A percentile compares a stretch with the other conserved stretches of the same genome.
Conservation (phyloP, 345 rosid species). For the Eucalyptus regnans region DNA sequence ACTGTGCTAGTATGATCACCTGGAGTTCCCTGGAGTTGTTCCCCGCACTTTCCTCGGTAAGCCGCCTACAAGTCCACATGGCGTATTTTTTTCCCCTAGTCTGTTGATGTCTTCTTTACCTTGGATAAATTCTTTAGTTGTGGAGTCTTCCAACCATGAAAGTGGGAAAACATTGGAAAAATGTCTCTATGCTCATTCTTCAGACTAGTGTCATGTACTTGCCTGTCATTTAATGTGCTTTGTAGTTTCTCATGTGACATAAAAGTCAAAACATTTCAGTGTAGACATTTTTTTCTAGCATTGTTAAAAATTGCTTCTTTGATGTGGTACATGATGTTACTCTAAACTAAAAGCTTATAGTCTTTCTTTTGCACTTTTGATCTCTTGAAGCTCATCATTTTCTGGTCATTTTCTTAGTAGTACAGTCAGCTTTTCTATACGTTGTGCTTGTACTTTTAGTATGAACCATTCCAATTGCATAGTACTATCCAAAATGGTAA, state of each 20-base stretch:
- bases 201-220: not conserved
- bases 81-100: not conserved
- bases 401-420: not conserved
- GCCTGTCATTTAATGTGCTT: not conserved
- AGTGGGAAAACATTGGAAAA: not conserved
- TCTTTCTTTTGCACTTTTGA: not conserved
- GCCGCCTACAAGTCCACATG: not conserved
- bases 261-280: not conserved
- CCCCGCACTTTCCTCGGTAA: conserved; percentile 92
- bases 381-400: not conserved
- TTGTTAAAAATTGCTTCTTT: not conserved
- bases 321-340: not conserved
- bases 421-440: not conserved
- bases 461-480: not conserved
- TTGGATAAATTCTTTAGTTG: not conserved
- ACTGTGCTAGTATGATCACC: conserved; percentile 69
- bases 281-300: not conserved
- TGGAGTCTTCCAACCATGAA: not conserved
- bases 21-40: conserved; percentile 97
- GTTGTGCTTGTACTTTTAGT: not conserved
- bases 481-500: not conserved
- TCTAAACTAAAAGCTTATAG: not conserved
- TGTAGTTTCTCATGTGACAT: not conserved
- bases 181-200: not conserved
- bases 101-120: not conserved